Conservation (phyloP, 2,329 filamentous ascomycete genomes). For the Trichoderma sp. region DNA sequence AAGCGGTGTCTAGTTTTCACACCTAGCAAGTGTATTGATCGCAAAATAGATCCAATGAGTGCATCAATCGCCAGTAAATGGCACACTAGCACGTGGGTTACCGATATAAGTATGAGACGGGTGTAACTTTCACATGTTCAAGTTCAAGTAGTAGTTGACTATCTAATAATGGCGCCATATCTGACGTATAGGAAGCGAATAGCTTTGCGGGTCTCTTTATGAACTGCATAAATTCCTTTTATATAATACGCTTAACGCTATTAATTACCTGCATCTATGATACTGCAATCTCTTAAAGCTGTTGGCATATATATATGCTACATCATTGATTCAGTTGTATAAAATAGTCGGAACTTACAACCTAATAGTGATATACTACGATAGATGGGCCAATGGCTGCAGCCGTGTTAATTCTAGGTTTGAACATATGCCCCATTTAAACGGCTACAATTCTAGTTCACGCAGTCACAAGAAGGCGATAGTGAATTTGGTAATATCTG, state of each 20-base stretch:
- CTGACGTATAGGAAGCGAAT: too few relatives aligned
- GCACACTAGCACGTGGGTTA: too few relatives aligned
- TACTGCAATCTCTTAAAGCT: background rate
- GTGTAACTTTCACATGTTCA: too few relatives aligned
- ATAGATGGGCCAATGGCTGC: background rate
- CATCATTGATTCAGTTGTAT: background rate
- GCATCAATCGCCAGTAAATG: too few relatives aligned
- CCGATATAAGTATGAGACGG: too few relatives aligned
- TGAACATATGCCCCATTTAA: background rate
- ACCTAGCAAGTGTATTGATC: background rate
- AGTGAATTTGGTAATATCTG: background rate
- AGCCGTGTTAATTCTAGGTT: background rate
- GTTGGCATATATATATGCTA: background rate
- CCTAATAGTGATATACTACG: background rate
- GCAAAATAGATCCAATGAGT: too few relatives aligned
- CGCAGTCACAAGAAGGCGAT: background rate
- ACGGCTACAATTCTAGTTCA: background rate
- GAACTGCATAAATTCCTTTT: too few relatives aligned
- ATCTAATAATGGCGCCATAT: too few relatives aligned
- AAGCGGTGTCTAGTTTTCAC: background rate
- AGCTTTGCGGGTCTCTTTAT: too few relatives aligned
- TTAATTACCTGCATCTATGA: too few relatives aligned
- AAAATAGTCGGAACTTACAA: background rate
- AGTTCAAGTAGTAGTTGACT: too few relatives aligned
- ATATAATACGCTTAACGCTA: too few relatives aligned